phyloP scores from a whole-genome alignment of 352 stramenopile genomes.

The Halophytophthora polymorphica region DNA sequence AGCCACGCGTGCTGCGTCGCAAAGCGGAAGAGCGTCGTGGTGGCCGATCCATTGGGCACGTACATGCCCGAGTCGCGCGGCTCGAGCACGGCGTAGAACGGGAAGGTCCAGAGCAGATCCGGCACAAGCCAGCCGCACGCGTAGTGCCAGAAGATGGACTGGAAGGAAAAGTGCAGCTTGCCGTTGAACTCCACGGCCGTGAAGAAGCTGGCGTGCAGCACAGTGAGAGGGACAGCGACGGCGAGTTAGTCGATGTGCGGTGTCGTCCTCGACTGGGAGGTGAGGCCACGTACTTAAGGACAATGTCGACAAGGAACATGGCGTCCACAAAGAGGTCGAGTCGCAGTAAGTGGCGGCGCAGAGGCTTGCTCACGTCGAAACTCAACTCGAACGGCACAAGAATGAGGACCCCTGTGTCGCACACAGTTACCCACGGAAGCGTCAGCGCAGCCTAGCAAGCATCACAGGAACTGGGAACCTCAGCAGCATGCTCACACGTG shows the following conservation, averaged over 20 bases:
- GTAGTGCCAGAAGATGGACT: constrained; percentile 54
- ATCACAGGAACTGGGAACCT: neutral
- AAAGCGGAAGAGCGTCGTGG: constrained; percentile 23
- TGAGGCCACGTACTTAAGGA: constrained; percentile 49
- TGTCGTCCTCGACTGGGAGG: no score
- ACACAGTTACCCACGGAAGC: neutral
- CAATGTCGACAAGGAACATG: constrained; percentile 68
- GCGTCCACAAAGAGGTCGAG: constrained; percentile 63
- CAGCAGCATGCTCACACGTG: constrained; percentile 43
- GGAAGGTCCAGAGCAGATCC: constrained; percentile 64
- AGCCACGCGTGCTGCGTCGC: constrained; percentile 21
- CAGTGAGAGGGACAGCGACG: neutral
- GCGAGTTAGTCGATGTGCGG: no score
- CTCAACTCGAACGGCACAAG: constrained; percentile 70
- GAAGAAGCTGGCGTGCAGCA: constrained; percentile 54
- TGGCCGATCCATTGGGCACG: constrained; percentile 3
- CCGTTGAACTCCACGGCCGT: constrained; percentile 72
- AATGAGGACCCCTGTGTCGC: constrained; percentile 46
- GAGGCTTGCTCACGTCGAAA: constrained; percentile 32
- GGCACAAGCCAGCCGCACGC: constrained; percentile 48
- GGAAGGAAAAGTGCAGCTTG: constrained; percentile 63
- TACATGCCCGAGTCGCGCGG: constrained; percentile 20
- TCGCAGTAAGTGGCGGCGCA: constrained; percentile 38
- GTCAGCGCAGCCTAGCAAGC: neutral
- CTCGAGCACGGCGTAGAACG: constrained; percentile 61